Evolutionary conservation across 129 eudicot genomes (phyloP), one percentile per base, ranked within the genome.

Genomic region (Escallonia herrerae): DNA sequence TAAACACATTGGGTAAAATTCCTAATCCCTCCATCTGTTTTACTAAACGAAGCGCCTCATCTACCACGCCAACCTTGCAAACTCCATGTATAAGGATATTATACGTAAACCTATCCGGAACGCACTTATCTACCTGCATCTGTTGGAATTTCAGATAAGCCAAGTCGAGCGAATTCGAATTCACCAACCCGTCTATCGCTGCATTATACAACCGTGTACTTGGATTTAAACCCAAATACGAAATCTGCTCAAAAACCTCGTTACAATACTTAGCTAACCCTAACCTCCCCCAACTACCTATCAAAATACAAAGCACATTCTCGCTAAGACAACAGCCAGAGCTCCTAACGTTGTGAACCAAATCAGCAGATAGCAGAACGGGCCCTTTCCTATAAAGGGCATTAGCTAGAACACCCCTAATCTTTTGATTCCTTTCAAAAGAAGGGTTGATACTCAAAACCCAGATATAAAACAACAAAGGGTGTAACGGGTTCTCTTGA

Each of bases 201-300:
- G 95, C 95, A 87, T 91, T 91, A 71, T 87, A 91, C 78, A 91
- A 65, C 61, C 98, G 77, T 7, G 96, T 91, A 60, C 64, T 88
- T 39, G 85, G 82, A 79, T n/a, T 43, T 77, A 91, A 67, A 49
- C 91, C 98, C 45, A 88, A 73, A 72, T 73, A 67, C 3, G 96
- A 85, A 67, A 91, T 54, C 81, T 91, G 98, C 72, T 90, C 91
- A 60, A 91, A 91, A 76, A 91, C 80, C 65, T 81, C 89, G 37
- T 73, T 73, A 57, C 95, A 75, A 64, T 93, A 93, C 77, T 89
- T 88, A n/a, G 89, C 91, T 58, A 93, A 74, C 60, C 98, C 98
- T 71, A 93, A 83, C 55, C 95, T 81, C 47, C 96, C 98, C 98
- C 98, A 93, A 78, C 98, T 93, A 50, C 82, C 83, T 8, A 93